Percentiles rank a stretch among this genome's conserved stretches.
phyloP scores from a whole-genome alignment of 2,329 filamentous ascomycete genomes.

The Alternaria sp. region DNA sequence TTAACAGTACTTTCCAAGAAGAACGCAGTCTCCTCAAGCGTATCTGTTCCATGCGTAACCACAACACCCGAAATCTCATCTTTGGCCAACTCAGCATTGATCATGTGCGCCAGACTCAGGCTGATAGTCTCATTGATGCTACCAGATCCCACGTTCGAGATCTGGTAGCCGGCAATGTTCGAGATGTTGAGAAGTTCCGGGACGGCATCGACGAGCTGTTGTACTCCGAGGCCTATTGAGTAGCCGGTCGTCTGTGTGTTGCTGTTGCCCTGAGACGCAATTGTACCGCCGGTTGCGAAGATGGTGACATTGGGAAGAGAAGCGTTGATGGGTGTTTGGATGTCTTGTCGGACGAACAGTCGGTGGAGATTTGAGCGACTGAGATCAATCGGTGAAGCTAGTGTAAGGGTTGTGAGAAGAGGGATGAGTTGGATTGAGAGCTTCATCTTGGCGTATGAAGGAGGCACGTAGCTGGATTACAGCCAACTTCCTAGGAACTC shows the following conservation, averaged over 20 bases:
- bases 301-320: conserved; percentile 63
- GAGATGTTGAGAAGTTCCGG: conserved; percentile 62
- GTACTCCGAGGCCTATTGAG: conserved; percentile 57
- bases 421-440: conserved; percentile 23
- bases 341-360: conserved; percentile 38
- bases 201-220: conserved; percentile 61
- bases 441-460: conserved; percentile 28
- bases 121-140: conserved; percentile 57
- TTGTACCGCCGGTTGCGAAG: conserved; percentile 65
- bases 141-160: conserved; percentile 45
- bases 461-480: neutral
- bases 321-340: conserved; percentile 49
- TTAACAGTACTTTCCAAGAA: conserved; percentile 66
- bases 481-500: neutral
- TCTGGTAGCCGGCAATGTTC: conserved; percentile 59
- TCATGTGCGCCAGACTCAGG: conserved; percentile 56
- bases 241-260: conserved; percentile 63
- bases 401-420: conserved; percentile 24
- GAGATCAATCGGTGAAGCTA: conserved; percentile 31
- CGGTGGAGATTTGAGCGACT: conserved; percentile 20
- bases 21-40: conserved; percentile 68
- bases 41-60: conserved; percentile 71
- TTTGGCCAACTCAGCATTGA: conserved; percentile 58
- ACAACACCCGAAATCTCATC: conserved; percentile 57
- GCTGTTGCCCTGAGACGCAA: conserved; percentile 60